Conservation (phyloP, 495 filamentous ascomycete species). For the Hypoxylon fragiforme region DNA sequence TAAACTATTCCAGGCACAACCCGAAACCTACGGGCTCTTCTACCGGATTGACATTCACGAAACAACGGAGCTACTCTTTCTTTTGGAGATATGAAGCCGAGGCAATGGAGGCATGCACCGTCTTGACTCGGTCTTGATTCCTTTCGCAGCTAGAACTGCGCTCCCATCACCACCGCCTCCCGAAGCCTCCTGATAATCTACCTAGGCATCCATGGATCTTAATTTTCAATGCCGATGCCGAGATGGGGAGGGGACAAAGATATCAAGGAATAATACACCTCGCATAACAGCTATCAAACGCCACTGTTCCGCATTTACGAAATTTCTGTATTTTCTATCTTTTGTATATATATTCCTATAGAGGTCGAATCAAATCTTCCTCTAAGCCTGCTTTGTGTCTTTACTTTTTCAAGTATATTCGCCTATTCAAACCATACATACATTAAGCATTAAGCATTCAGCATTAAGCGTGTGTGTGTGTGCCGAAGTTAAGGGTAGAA, state of each 20-base stretch:
- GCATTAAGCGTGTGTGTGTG: no score
- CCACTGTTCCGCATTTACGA: constrained; percentile 9
- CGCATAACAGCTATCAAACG: not conserved
- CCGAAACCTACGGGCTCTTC: constrained; percentile 33
- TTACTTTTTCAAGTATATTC: no score
- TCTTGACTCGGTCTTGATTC: constrained; percentile 38
- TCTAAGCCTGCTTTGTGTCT: no score
- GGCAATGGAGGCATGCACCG: no score
- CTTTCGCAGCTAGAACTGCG: constrained; percentile 35
- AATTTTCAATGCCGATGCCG: constrained; percentile 16
- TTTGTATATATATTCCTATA: constrained; percentile 10
- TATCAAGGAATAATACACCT: constrained; percentile 23
- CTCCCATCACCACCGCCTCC: constrained; percentile 17
- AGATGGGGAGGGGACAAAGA: constrained; percentile 9
- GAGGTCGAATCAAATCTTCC: no score
- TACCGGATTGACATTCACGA: constrained; percentile 27
- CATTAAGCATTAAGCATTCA: no score
- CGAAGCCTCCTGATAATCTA: constrained; percentile 13
- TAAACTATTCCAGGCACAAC: constrained; percentile 18
- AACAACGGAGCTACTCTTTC: constrained; percentile 43
- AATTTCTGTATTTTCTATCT: constrained; percentile 2
- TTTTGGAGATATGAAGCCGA: constrained; percentile 51
- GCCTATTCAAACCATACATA: not conserved
- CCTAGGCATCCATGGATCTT: constrained; percentile 8
- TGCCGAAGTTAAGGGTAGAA: no score